These are phyloP conservation scores for Rhododendron ovatum DNA, from an alignment of 148 eudicot genomes.

Conservation along the genomic window DNA sequence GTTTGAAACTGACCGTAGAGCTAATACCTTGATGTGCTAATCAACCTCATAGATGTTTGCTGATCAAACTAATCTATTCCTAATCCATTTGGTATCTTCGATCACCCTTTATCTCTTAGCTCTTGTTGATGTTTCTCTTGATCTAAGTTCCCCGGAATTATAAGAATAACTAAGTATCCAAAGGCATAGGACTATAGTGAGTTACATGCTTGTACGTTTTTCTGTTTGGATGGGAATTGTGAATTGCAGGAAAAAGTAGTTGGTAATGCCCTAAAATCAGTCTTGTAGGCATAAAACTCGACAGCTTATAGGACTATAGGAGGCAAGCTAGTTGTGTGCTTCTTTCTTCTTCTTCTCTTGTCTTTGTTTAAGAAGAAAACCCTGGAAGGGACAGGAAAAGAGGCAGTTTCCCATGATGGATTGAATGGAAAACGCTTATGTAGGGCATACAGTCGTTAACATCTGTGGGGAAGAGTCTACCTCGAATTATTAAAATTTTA, in stretches of 20 bases:
- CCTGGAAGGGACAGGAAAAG: neutral
- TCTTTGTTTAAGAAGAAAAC: slow-evolving; percentile 1
- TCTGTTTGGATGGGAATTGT: neutral
- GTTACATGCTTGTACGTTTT: neutral
- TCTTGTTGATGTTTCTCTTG: neutral
- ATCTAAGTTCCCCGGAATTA: neutral
- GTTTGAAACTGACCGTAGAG: neutral
- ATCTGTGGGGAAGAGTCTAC: neutral
- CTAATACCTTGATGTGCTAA: neutral
- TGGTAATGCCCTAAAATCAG: neutral
- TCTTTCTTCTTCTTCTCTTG: slow-evolving; percentile 1
- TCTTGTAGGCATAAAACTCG: slow-evolving; percentile 1
- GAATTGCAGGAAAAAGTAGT: neutral
- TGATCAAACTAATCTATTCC: neutral
- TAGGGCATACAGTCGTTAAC: neutral
- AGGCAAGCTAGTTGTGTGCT: slow-evolving; percentile 19
- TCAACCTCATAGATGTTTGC: neutral
- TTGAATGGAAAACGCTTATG: neutral
- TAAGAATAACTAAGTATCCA: neutral
- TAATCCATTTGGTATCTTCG: neutral
- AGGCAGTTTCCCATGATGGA: neutral
- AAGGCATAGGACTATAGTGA: neutral
- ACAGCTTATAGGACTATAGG: neutral
- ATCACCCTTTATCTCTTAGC: neutral
- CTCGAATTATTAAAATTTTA: neutral